Evolutionary conservation across 1,284 basidiomycete genomes (phyloP), one percentile per base, ranked within the genome.

Genomic region (Tilletia caries): DNA sequence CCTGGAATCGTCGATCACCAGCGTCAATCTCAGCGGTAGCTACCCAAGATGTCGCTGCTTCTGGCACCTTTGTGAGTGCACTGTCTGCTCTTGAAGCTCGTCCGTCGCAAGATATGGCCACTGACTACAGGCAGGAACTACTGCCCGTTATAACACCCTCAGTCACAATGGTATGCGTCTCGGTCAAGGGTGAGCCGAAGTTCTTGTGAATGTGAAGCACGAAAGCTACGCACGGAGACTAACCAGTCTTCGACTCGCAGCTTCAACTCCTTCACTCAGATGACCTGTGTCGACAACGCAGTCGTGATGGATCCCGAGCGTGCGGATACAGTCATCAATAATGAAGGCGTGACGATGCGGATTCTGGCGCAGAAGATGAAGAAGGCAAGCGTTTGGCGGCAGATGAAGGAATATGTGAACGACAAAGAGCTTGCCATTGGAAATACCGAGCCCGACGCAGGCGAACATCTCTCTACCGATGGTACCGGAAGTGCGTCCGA

Each of bases 371-470:
- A 66, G 23, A 34, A 44, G 27, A 66, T 66, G 37, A 34, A 66
- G 43, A 66, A 66, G 65, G 65, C 65, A 13, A 44, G 34, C 34
- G 65, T 66, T 20, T 66, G 65, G 65, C 65, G 65, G 3, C 65
- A 66, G 27, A 23, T 66, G 65, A 23, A 23, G 6, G 65, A 66
- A 37, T 66, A 66, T 29, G 65, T 66, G 8, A 29, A 8, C 20
- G 41, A 66, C 25, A 37, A 37, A 6, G 25, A 44, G 27, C 65
- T 44, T 18, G 43, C 65, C n/a, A 29, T 10, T 33, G 46, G 37
- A 8, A 25, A 44, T 44, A 66, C 65, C 5, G 65, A 66, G 41
- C 65, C 65, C 18, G 41, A 54, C 12, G 20, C 52, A 23, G 37
- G 37, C 37, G 37, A 41, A 41, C 6, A 41, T 13, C 5, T 5